phyloP scores from a whole-genome alignment of 192 early-diverging fungal genomes.

The Backusella luteola region DNA sequence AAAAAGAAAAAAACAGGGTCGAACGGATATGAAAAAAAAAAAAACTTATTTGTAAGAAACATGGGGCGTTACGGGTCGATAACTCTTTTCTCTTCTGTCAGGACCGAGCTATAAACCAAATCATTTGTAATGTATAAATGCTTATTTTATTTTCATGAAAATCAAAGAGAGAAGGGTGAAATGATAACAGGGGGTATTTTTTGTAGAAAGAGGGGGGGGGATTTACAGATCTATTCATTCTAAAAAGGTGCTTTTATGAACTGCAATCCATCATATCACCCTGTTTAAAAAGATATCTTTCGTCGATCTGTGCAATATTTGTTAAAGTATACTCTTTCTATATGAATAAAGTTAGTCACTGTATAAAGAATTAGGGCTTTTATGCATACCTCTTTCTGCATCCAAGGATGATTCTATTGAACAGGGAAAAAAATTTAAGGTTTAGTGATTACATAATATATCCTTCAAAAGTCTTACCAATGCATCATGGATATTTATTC shows the following conservation, averaged over 20 bases:
- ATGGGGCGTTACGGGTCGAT: not conserved
- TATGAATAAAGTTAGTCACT: not conserved
- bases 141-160: not conserved
- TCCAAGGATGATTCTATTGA: not conserved
- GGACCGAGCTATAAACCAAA: not conserved
- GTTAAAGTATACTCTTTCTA: not conserved
- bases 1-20: not conserved
- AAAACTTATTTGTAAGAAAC: not conserved
- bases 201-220: too few species aligned
- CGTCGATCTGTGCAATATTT: not conserved
- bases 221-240: too few species aligned
- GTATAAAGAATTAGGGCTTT: not conserved
- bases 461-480: not conserved
- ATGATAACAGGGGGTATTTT: not conserved
- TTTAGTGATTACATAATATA: conserved; percentile 2
- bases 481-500: conserved; percentile 48
- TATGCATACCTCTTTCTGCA: not conserved
- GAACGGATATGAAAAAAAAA: not conserved
- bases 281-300: not conserved
- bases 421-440: not conserved
- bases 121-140: not conserved
- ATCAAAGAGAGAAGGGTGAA: not conserved
- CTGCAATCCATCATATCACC: not conserved
- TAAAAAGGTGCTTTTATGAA: not conserved
- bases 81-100: not conserved